These are phyloP conservation scores for Camellia japonica DNA, from an alignment of 148 eudicot species.

Conservation along the genomic window DNA sequence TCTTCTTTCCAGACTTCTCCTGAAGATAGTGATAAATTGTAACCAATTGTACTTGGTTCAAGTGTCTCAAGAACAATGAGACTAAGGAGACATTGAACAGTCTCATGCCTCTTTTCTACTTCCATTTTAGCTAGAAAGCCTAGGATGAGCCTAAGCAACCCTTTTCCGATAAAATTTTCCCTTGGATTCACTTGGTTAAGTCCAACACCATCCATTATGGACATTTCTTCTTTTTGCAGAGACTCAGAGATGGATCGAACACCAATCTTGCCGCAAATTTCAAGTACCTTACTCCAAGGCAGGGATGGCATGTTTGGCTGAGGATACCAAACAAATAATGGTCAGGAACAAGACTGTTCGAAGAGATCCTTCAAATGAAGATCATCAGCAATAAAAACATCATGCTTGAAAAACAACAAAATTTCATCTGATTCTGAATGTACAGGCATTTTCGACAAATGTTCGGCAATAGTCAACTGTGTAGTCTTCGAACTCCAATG, in stretches of 20 bases:
- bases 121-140: constrained; percentile 48
- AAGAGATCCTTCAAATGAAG: constrained; percentile 52
- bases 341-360: constrained; percentile 22
- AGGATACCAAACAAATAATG: constrained; percentile 61
- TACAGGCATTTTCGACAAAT: constrained; percentile 45
- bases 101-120: constrained; percentile 31
- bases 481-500: constrained; percentile 22
- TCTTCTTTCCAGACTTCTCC: constrained; percentile 33
- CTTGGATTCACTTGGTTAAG: constrained; percentile 21
- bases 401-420: constrained; percentile 35
- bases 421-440: constrained; percentile 28
- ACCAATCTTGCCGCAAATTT: constrained; percentile 45
- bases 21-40: constrained; percentile 35
- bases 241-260: constrained; percentile 46
- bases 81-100: constrained; percentile 30
- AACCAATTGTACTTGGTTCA: constrained; percentile 29
- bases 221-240: constrained; percentile 21
- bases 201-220: constrained; percentile 16
- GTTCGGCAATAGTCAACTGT: constrained; percentile 20
- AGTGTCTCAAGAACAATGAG: constrained; percentile 30
- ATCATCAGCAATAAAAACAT: constrained; percentile 56
- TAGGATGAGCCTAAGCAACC: constrained; percentile 43
- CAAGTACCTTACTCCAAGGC: constrained; percentile 32
- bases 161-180: constrained; percentile 38
- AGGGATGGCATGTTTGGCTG: constrained; percentile 24